phyloP scores from a whole-genome alignment of 495 filamentous ascomycete species.

The Aspergillus asperescens region DNA sequence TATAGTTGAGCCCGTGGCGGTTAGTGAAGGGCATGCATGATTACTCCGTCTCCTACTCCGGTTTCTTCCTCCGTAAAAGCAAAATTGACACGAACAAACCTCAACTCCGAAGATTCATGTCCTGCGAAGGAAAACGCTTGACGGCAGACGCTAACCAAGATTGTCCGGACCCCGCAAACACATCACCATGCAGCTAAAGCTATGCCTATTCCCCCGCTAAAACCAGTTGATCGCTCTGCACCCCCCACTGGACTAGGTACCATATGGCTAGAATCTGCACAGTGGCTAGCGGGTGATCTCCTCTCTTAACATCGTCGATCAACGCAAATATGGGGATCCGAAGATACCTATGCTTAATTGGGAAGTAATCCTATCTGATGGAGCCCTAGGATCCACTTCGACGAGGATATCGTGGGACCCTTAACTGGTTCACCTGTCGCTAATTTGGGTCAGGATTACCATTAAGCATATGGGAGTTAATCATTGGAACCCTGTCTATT shows the following conservation, averaged over 20 bases:
- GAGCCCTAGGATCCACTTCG: no score
- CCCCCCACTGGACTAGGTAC: no score
- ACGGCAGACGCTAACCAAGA: background rate
- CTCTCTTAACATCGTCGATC: no score
- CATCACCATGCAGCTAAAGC: background rate
- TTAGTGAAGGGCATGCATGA: background rate
- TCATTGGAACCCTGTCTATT: no score
- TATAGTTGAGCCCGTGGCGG: background rate
- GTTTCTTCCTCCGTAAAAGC: constrained; percentile 2
- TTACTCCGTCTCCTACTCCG: background rate
- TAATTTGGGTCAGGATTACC: background rate
- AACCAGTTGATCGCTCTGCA: no score
- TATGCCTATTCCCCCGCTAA: background rate
- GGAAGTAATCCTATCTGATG: no score
- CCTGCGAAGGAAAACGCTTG: background rate
- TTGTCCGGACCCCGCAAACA: background rate
- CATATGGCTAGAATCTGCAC: no score
- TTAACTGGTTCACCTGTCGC: background rate
- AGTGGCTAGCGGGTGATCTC: no score
- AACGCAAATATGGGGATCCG: no score
- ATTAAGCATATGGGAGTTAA: background rate
- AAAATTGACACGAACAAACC: background rate
- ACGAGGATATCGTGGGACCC: background rate
- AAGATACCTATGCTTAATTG: no score
- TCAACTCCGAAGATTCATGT: background rate